phyloP scores from a whole-genome alignment of 2,329 filamentous ascomycete species.

The Tolypocladium paradoxum region DNA sequence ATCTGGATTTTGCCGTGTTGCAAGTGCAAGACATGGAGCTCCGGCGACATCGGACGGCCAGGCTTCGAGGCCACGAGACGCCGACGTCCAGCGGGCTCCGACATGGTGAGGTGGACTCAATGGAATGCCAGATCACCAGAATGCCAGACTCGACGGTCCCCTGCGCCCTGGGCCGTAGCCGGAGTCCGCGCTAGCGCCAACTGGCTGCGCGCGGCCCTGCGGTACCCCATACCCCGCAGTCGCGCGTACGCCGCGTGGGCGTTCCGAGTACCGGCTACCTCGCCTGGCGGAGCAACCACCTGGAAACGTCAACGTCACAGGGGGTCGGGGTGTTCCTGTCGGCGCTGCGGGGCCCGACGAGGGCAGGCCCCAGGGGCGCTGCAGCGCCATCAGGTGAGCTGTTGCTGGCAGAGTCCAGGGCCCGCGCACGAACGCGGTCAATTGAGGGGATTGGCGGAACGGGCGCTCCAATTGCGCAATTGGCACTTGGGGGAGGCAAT shows the following conservation, averaged over 20 bases:
- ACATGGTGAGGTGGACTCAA: neutral
- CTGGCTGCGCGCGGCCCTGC: neutral
- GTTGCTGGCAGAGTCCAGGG: neutral
- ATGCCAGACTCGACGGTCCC: neutral
- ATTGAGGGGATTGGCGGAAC: neutral
- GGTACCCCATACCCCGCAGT: slow-evolving; percentile 15
- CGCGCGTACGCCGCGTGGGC: slow-evolving; percentile 2
- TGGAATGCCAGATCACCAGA: no score
- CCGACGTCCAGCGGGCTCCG: neutral
- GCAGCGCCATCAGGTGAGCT: neutral
- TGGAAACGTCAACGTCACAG: neutral
- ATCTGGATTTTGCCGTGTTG: neutral
- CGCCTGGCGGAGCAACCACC: neutral
- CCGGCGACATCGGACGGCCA: neutral
- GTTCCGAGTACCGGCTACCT: slow-evolving; percentile 7
- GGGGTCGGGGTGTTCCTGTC: neutral
- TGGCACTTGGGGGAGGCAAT: neutral
- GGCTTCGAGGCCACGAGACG: neutral
- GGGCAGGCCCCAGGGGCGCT: no score
- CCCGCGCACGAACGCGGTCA: neutral
- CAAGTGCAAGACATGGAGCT: neutral
- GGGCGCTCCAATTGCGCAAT: neutral
- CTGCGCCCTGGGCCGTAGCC: no score
- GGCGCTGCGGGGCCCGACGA: neutral
- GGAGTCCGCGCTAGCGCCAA: neutral